Evolutionary conservation across 148 eudicot genomes (phyloP).

Genomic region (Suaeda aralocaspica): DNA sequence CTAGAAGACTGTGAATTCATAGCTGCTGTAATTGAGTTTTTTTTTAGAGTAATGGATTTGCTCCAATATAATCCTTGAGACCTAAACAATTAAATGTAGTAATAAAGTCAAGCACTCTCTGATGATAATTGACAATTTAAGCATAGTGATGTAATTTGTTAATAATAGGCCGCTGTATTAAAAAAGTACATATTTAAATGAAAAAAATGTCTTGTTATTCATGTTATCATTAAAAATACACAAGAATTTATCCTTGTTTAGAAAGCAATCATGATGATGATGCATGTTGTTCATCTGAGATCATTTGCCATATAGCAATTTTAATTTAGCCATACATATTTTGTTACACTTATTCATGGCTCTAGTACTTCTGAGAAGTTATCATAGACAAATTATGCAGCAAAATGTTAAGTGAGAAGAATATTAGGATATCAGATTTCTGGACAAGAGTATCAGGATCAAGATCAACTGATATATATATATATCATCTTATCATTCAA

Average conservation of each 20-base stretch:
- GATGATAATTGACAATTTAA: neutral
- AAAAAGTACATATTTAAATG: neutral
- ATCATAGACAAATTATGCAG: neutral
- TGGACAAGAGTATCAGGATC: neutral
- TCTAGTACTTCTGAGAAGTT: neutral
- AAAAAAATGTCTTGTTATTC: neutral
- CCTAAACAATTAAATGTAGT: constrained; percentile 39
- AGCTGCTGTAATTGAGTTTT: constrained; percentile 32
- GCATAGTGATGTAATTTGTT: neutral
- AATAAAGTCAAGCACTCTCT: neutral
- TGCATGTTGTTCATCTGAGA: neutral
- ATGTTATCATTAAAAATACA: neutral
- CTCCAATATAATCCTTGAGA: constrained; percentile 79
- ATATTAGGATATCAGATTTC: constrained; percentile 8
- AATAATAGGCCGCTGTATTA: neutral
- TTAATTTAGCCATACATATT: neutral
- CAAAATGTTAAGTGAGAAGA: neutral
- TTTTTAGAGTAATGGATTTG: constrained; percentile 56
- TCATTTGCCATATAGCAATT: neutral
- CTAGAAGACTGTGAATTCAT: constrained; percentile 43
- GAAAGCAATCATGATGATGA: neutral
- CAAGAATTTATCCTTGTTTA: neutral
- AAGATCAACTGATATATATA: constrained; percentile 10
- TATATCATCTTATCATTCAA: constrained; percentile 4
- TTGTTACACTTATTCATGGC: neutral